Percentiles rank a stretch among this genome's conserved stretches.
Evolutionary conservation across 202 grass and related monocot species (phyloP).

Genomic region (Elaeis oleifera): DNA sequence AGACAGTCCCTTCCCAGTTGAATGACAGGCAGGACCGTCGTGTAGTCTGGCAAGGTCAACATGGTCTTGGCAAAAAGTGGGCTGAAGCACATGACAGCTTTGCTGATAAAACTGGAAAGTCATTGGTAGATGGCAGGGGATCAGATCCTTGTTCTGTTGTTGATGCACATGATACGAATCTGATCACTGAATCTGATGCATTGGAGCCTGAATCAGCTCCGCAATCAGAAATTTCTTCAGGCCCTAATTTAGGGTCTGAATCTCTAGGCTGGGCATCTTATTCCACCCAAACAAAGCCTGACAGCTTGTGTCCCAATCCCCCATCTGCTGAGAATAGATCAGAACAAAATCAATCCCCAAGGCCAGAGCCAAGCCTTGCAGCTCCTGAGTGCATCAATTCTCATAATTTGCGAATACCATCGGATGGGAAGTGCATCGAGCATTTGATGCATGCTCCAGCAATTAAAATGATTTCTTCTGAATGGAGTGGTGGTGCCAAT

Average conservation of each 20-base stretch:
- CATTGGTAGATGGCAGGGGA: constrained; percentile 7
- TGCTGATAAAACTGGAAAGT: constrained; percentile 1
- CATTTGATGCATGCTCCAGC: neutral
- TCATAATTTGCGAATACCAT: neutral
- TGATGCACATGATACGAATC: constrained; percentile 24
- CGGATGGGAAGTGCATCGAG: too few relatives aligned
- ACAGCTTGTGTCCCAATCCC: constrained; percentile 17
- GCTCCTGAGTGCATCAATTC: constrained; percentile 2
- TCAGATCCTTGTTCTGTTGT: constrained; percentile 29
- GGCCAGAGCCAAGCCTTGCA: constrained; percentile 1
- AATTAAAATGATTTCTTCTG: neutral
- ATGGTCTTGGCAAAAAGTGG: too few relatives aligned
- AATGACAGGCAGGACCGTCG: too few relatives aligned
- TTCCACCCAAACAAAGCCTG: constrained; percentile 20
- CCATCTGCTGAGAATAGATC: constrained; percentile 12
- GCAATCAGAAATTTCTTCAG: neutral
- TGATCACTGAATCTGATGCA: constrained; percentile 23
- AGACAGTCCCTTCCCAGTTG: too few relatives aligned
- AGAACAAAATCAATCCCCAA: constrained; percentile 4
- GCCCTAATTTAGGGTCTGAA: neutral
- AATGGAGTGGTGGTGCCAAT: constrained; percentile 11
- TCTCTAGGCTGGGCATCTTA: constrained; percentile 12
- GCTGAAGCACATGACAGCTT: neutral
- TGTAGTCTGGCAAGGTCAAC: too few relatives aligned
- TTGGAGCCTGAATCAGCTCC: constrained; percentile 1